Base-by-base conservation (phyloP, 2,329 filamentous ascomycete genomes). In the Fusarium metavorans region DNA sequence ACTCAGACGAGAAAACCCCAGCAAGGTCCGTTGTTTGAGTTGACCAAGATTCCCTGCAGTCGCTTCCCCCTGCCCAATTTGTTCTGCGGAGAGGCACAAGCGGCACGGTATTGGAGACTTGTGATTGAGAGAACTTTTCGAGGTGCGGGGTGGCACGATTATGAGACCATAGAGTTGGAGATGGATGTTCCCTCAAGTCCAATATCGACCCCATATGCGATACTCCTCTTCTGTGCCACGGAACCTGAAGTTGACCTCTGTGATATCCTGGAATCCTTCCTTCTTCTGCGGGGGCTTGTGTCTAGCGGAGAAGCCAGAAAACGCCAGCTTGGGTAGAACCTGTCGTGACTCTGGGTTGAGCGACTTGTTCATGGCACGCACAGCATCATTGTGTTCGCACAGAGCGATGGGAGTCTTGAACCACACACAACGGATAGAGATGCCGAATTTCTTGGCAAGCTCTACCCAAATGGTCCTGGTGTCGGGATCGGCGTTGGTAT, bases 401-500 rank as follows among this genome's bases (percentile, higher is more conserved):
- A 98, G 81, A 50, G 89, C 87, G 30, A 91, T 82, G 1, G 92
- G 87, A 14, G 95, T 93, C 61, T 92, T 93, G 85, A 99, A 97
- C 83, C 93, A 93, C 11, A 98, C 87, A 80, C 96, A 97, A 56
- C 96, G 93, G 76, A 98, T 93, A 3, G 94, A 92, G 3, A 97
- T 87, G 5, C 89, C 86, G 78, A 91, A 85, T 77, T 92, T 92
- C 73, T 88, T 88, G 20, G 95, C 95, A 34, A 98, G 84, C 30
- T 90, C 85, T 35, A 94, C 84, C 96, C 96, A 98, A 70, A 93
- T 85, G n/a, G 89, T 88, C 74, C 97, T 89, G 27, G 92, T 94
- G 62, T 94, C 92, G 13, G 87, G 82, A 83, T 97, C 93, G 34
- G 95, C 91, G 81, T 99, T 99, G n/a, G 97, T 98, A 82, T 98